Percentiles rank a stretch among this genome's conserved stretches.
Evolutionary conservation across 768 basidiomycete species (phyloP).

Genomic region (Hebeloma cylindrosporum): DNA sequence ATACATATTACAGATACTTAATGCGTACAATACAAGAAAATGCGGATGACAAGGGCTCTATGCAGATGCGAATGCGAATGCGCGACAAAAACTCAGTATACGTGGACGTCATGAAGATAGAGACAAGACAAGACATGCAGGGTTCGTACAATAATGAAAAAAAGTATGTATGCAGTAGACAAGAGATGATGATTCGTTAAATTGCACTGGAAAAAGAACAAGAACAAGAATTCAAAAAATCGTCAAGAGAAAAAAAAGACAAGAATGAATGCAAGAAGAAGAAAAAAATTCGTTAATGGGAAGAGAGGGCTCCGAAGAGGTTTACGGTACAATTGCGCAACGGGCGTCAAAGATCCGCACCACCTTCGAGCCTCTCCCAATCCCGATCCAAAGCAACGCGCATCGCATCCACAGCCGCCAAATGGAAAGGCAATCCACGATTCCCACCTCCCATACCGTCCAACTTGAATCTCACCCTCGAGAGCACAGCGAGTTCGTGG

Average conservation of each 20-base stretch:
- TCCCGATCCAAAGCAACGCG: constrained; percentile 40
- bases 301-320: too few species aligned
- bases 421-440: constrained; percentile 67
- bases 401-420: constrained; percentile 72
- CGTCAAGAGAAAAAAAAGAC: background rate
- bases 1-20: too few species aligned
- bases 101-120: background rate
- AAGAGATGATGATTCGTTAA: too few species aligned
- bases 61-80: too few species aligned
- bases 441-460: constrained; percentile 33
- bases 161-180: too few species aligned
- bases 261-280: constrained; percentile 2
- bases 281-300: background rate
- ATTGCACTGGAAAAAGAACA: too few species aligned
- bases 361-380: constrained; percentile 23
- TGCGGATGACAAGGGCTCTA: too few species aligned
- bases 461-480: constrained; percentile 47
- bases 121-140: background rate
- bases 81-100: too few species aligned
- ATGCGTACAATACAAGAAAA: too few species aligned
- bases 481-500: constrained; percentile 67
- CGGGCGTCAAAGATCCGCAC: constrained; percentile 17
- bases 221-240: background rate
- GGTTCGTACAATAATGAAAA: constrained; percentile 1
- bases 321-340: too few species aligned